Base-by-base conservation (phyloP, 2,329 filamentous ascomycete genomes). In the Fusarium fracticaudum region DNA sequence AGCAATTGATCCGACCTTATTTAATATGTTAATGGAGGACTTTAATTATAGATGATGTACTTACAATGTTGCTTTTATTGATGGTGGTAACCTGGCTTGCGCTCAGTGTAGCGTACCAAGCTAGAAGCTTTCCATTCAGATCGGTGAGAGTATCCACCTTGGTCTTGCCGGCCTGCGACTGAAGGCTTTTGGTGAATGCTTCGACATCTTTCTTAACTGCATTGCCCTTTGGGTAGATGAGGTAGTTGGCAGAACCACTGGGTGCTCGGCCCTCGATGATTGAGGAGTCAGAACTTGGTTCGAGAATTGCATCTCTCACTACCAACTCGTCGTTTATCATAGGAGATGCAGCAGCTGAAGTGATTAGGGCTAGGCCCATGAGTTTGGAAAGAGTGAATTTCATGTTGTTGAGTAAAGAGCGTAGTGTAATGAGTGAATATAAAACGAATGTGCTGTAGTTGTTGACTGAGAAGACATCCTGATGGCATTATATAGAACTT, bases 11-110 rank as follows among this genome's bases (percentile, higher is more conserved):
- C 51, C 51, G 0, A 55, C 5, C 35, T 55, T 29, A 14, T 22
- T 29, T 29, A 9, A 3, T 29, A 29, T 5, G 51, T 55, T 40
- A 55, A 22, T 5, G 9, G 7, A 22, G 4, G 0, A 1, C 5
- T 18, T 10, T 2, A 0, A 7, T 17, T 0, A 37, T 5, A 20
- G 29, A 9, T 20, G 2, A 1, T 14, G 24, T 18, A 55, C 35
- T 40, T 55, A 55, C 37, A 40, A 40, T 2, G 10, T 3, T 31
- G 24, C 1, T 18, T 8, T 37, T 55, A 4, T n/a, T 31, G 14
- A 55, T n/a, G 0, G 20, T 2, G 7, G 51, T 3, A 17, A 40
- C 24, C 24, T 55, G 35, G 24, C 22, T 55, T 12, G 51, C 33
- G 15, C 13, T 55, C 24, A 55, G 14, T 3, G 51, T 18, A 6